Evolutionary conservation across 352 stramenopile genomes (phyloP), one percentile per base, ranked within the genome.

Genomic region (Phytopythium kandeliae): DNA sequence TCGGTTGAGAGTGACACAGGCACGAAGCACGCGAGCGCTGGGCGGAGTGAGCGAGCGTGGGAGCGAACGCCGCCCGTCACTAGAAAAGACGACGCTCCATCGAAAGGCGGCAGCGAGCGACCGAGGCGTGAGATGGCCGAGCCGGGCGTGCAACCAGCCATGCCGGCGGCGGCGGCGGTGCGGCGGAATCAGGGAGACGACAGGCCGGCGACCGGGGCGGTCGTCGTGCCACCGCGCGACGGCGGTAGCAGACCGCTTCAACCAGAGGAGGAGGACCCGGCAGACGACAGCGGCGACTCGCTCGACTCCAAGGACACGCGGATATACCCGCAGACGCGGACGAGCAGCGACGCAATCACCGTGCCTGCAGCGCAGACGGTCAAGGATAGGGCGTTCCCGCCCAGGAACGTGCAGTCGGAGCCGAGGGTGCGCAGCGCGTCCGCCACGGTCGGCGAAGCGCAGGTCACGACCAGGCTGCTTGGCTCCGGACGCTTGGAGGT

Each of bases 221-320:
- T 30, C 38, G 21, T 30, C 1, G 38, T 45, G 21, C 8, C 11
- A 11, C 19, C 38, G 21, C 16, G 17, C 4, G 38, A 13, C 37
- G 19, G n/a, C n/a, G 28, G 31, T 28, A 41, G 33, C 30, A 51
- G 46, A 21, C 4, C 43, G 46, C 46, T 5, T 7, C 46, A 74
- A 33, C 65, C 65, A 40, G 65, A 71, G 40, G 48, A 74, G 35
- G 65, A 74, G 56, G 59, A 74, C 44, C 22, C 44, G 38, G 53
- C 46, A 12, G 31, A 51, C 30, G 46, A 51, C 31, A 51, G 30
- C 30, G 33, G 30, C 33, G 46, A 42, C 31, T 40, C 46, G 30
- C 30, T 30, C 19, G 46, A 51, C 30, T 19, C 33, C 46, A 40
- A 40, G 30, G 21, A 51, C 17, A 15, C 31, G 31, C 33, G 30